Conservation (phyloP, 2,329 filamentous ascomycete genomes). For the Fusarium sp. region DNA sequence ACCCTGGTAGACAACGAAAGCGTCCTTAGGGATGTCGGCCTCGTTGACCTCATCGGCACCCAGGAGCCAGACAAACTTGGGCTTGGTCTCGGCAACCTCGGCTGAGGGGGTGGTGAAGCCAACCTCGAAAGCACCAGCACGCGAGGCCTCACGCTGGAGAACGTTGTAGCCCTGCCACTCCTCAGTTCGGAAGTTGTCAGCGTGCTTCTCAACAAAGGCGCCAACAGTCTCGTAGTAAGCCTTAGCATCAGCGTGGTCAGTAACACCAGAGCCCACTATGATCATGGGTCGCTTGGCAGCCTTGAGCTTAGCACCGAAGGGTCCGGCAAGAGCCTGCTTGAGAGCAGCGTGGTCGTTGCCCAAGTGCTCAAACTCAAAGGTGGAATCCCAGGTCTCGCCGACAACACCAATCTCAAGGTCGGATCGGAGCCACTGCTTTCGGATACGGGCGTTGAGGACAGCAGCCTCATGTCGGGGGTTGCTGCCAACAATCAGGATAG, state of each 20-base stretch:
- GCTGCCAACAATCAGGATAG: conserved; percentile 91
- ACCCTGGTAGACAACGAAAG: conserved; percentile 97
- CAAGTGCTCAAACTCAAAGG: conserved; percentile 94
- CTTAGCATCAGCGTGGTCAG: conserved; percentile 91
- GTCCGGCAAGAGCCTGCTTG: conserved; percentile 85
- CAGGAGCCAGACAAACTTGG: conserved; percentile 97
- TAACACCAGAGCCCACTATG: conserved; percentile 90
- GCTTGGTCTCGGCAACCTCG: conserved; percentile 83
- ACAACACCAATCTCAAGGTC: conserved; percentile 93
- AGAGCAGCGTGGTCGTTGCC: conserved; percentile 83
- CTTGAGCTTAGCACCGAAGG: conserved; percentile 93
- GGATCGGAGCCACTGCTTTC: conserved; percentile 97
- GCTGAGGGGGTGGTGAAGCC: conserved; percentile 91
- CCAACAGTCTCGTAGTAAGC: conserved; percentile 93
- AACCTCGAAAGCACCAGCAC: conserved; percentile 93
- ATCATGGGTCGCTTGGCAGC: conserved; percentile 95
- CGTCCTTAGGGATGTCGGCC: conserved; percentile 91
- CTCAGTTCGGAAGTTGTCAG: conserved; percentile 84
- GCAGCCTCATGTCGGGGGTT: conserved; percentile 97
- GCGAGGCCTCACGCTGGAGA: conserved; percentile 91
- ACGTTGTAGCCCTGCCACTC: conserved; percentile 99
- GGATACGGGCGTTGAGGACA: conserved; percentile 93
- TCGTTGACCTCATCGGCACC: conserved; percentile 92
- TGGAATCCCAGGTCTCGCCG: conserved; percentile 91
- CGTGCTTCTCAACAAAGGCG: conserved; percentile 92